Base-by-base conservation (phyloP, 352 stramenopile genomes). In the Pythium aquatile region DNA sequence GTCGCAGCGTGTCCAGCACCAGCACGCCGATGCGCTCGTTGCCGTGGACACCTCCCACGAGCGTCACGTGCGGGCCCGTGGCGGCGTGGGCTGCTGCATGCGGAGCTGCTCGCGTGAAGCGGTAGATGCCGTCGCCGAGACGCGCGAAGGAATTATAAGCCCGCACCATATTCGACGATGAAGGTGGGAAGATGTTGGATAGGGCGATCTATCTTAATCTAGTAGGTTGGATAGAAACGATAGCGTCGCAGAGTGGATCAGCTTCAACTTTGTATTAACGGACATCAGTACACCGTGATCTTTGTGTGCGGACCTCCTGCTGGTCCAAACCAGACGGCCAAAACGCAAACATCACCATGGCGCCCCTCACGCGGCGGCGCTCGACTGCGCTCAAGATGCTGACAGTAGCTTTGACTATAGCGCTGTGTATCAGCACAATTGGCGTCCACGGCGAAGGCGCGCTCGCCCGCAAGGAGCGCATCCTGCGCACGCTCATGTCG, bases 1-100 rank as follows among this genome's bases (percentile, higher is more conserved):
- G 70, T 6, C 76, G 78, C 66, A 91, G 74, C 32, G 62, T 54
- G 60, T 93, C 81, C 32, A 91, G 66, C 46, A 91, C 79, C 28
- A 75, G 60, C 14, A 85, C 76, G 47, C 81, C 83, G 60, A 89
- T 88, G 57, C 79, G 77, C 67, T 91, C 80, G 71, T 93, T 93
- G 61, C 84, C 82, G 51, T 91, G 84, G 30, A 93, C 81, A 47
- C 80, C 80, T 32, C 82, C 82, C 29, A 89, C 59, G 42, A 91
- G 61, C 28, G 76, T 84, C 67, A 93, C 85, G 65, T 72, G 74
- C 24, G 79, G 78, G 0, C 71, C 76, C 32, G 42, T 24, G 20
- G 20, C 20, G 20, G 13, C 6, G 57, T 24, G 35, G 32, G 30
- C n/a, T 24, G n/a, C 14, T 16, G 14, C 60, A 40, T 40, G 2